Conservation (phyloP, 73 alveolate genomes). For the Blepharisma stoltei region DNA sequence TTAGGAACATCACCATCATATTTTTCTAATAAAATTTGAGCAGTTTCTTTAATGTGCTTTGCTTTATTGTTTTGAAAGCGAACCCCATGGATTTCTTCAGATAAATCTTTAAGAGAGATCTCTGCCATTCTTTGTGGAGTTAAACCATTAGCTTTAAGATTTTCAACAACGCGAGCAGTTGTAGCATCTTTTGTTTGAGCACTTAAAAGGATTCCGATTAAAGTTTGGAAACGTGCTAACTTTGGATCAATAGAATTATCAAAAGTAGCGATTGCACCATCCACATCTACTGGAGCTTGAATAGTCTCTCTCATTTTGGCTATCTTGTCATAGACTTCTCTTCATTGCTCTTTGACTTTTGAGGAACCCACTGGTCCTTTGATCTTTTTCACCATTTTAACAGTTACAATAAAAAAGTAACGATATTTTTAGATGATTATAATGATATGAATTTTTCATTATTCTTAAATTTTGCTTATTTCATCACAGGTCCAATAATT, state of each 20-base stretch:
- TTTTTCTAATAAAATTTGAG: constrained; percentile 65
- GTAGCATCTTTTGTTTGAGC: constrained; percentile 87
- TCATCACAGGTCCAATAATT: too few species aligned
- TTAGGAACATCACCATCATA: constrained; percentile 81
- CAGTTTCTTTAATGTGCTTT: constrained; percentile 63
- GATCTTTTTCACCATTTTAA: constrained; percentile 24
- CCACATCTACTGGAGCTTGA: constrained; percentile 83
- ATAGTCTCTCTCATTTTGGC: constrained; percentile 48
- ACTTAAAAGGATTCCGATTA: constrained; percentile 85
- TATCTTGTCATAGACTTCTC: constrained; percentile 52
- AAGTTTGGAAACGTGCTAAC: constrained; percentile 68
- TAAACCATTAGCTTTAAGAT: constrained; percentile 68
- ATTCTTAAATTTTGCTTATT: too few species aligned
- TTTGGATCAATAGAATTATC: constrained; percentile 41
- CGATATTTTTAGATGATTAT: too few species aligned
- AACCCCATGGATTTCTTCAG: constrained; percentile 60
- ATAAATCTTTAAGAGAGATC: constrained; percentile 56
- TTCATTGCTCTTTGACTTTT: constrained; percentile 50
- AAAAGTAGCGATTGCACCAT: constrained; percentile 54
- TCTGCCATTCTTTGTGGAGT: constrained; percentile 66
- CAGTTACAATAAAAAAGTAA: background rate
- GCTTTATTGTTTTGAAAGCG: constrained; percentile 85
- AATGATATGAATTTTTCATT: too few species aligned
- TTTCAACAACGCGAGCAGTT: constrained; percentile 69
- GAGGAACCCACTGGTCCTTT: constrained; percentile 7